Percentiles rank a stretch among this genome's conserved stretches.
Evolutionary conservation across 805 yeast genomes (phyloP).

Genomic region (Starmerella sp.): DNA sequence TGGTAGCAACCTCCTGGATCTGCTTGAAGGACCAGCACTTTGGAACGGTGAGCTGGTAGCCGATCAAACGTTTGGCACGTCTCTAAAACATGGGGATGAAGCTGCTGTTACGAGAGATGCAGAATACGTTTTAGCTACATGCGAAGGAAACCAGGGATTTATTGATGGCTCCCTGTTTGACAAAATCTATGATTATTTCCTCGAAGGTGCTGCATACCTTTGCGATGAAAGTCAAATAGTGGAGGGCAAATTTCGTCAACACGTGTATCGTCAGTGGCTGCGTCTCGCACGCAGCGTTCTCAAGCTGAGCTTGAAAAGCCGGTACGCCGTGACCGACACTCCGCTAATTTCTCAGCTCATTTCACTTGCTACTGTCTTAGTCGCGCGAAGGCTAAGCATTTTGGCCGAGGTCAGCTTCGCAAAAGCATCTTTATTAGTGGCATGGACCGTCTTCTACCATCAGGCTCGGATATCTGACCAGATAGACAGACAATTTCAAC

Average conservation of each 20-base stretch:
- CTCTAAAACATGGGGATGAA: constrained; percentile 1
- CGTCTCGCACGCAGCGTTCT: constrained; percentile 7
- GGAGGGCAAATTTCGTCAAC: not conserved
- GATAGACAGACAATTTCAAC: not conserved
- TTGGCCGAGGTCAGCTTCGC: not conserved
- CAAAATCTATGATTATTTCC: constrained; percentile 18
- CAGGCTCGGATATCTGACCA: constrained; percentile 9
- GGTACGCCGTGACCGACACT: not conserved
- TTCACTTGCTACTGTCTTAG: constrained; percentile 1
- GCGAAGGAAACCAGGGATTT: not conserved
- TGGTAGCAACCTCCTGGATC: constrained; percentile 13
- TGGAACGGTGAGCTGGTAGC: constrained; percentile 8
- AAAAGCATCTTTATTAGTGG: not conserved
- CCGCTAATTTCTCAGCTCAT: not conserved
- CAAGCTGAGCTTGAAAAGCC: not conserved
- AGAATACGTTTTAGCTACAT: not conserved
- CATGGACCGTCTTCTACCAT: constrained; percentile 11
- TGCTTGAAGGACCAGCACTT: not conserved
- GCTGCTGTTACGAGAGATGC: constrained; percentile 6
- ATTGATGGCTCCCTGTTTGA: constrained; percentile 3
- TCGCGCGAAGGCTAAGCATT: constrained; percentile 3
- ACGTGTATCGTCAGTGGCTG: constrained; percentile 12
- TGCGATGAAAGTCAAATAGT: constrained; percentile 18
- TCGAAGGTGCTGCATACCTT: constrained; percentile 10
- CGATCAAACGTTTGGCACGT: not conserved